phyloP scores from a whole-genome alignment of 2,329 filamentous ascomycete genomes.

The Colletotrichum higginsianum region DNA sequence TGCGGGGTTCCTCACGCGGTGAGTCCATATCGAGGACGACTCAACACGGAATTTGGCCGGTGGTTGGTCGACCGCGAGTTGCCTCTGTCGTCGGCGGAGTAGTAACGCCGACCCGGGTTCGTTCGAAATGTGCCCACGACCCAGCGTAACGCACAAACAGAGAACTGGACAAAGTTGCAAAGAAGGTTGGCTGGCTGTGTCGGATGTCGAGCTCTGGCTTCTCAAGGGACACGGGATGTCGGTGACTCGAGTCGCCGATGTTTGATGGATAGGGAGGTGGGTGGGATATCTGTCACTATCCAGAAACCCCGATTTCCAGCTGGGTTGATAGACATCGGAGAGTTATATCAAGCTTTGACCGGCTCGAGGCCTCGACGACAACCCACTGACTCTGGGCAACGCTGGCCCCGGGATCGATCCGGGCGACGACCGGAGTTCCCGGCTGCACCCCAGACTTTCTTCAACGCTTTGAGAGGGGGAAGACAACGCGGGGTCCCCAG shows the following conservation, averaged over 20 bases:
- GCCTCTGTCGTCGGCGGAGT: conserved; percentile 11
- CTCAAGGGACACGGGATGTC: conserved; percentile 29
- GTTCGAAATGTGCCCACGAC: conserved; percentile 12
- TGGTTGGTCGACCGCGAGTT: conserved; percentile 3
- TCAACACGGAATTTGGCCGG: background rate
- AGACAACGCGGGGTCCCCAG: conserved; percentile 26
- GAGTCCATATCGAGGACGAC: conserved; percentile 16
- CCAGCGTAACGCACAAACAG: conserved; percentile 33
- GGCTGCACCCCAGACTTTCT: conserved; percentile 38
- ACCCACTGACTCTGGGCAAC: conserved; percentile 9
- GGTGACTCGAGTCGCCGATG: conserved; percentile 28
- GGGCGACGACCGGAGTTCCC: conserved; percentile 31
- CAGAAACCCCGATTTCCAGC: background rate
- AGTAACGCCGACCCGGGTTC: conserved; percentile 17
- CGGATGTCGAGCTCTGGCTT: background rate
- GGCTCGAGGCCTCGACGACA: background rate
- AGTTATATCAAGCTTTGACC: conserved; percentile 39
- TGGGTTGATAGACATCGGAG: conserved; percentile 18
- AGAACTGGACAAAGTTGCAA: background rate
- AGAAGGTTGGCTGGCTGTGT: background rate
- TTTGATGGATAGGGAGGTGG: background rate
- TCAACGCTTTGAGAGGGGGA: conserved; percentile 17
- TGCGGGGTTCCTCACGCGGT: conserved; percentile 20
- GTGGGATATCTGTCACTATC: background rate
- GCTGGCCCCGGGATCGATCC: conserved; percentile 31